Conservation (phyloP, 1,284 basidiomycete species). For the Phaffia rhodozyma region DNA sequence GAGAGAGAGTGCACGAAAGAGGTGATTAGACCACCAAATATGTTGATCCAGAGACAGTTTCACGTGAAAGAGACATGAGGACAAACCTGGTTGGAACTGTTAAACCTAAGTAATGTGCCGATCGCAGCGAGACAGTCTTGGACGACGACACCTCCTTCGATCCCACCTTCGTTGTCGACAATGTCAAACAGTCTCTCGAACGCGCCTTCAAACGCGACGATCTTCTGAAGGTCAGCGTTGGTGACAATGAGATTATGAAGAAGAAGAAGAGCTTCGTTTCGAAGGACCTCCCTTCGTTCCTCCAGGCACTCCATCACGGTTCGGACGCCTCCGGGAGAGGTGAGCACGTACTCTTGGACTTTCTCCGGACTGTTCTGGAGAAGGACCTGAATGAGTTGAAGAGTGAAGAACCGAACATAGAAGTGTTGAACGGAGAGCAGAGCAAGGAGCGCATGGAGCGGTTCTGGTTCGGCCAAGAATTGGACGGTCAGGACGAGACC, state of each 20-base stretch:
- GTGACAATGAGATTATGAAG: conserved; percentile 70
- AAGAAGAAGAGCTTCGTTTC: conserved; percentile 72
- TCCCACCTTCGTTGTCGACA: conserved; percentile 72
- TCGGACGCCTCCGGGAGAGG: conserved; percentile 58
- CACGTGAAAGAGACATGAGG: too few relatives aligned
- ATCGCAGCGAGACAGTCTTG: conserved; percentile 77
- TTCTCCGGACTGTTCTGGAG: conserved; percentile 63
- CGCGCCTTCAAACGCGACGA: conserved; percentile 90
- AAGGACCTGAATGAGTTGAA: conserved; percentile 71
- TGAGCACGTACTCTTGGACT: conserved; percentile 81
- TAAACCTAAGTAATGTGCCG: conserved; percentile 76
- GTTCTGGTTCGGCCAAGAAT: conserved; percentile 56
- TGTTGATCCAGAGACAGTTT: conserved; percentile 1
- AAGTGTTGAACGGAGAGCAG: conserved; percentile 63
- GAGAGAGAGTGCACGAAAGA: neutral
- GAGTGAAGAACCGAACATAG: conserved; percentile 73
- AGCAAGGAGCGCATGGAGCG: conserved; percentile 62
- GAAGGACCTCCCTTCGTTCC: conserved; percentile 68
- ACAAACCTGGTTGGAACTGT: conserved; percentile 83
- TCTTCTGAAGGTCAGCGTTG: conserved; percentile 91
- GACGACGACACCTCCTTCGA: conserved; percentile 80
- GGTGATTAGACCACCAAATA: neutral
- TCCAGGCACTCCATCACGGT: conserved; percentile 58
- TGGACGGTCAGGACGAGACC: conserved; percentile 60
- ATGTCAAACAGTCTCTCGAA: conserved; percentile 93